Base-by-base conservation (phyloP, 2,329 filamentous ascomycete species). In the Ascochyta viciae-villosae region DNA sequence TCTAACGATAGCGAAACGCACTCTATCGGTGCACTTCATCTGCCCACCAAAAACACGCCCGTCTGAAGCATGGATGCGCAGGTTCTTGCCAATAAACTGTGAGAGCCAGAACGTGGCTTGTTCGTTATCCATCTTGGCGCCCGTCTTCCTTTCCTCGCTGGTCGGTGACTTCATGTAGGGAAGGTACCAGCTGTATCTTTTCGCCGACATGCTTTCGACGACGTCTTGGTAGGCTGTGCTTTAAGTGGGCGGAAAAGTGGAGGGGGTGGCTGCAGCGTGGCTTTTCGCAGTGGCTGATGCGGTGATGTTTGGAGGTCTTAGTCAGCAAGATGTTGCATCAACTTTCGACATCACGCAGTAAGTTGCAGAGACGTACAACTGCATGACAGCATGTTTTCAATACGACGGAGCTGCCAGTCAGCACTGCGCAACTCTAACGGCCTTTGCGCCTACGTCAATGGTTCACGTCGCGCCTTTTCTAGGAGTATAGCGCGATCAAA, bases 1-100 rank as follows among this genome's bases (percentile, higher is more conserved):
- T 23, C 34, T 19, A 22, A 38, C 9, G 33, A 19, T 24, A 27
- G 29, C 16, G 19, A 35, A 24, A 82, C 85, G 46, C 79, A 96
- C 92, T 57, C 89, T 87, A 80, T 99, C 95, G 27, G 93, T 97
- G 80, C 95, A 99, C 77, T 96, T 97, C 78, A 99, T 90, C 61
- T 87, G 84, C 19, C 95, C 95, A 51, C 92, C 86, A 76, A 98
- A 99, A 74, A 96, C 87, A 57, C 95, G 90, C 15, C 86, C 87
- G 73, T 98, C 94, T 4, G 87, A 90, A 13, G 89, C 91, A 66
- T 90, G 85, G 50, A 98, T 80, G 54, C 92, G 88, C 31, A 98
- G 79, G 35, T 86, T 90, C 74, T 91, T 91, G 74, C 90, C 90
- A 48, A 96, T 81, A 46, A 96, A 85, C 23, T 87, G 85, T 31